A percentile compares a stretch with the other conserved stretches of the same genome.
phyloP scores from a whole-genome alignment of 805 yeast species.

The Candida xyloterini region DNA sequence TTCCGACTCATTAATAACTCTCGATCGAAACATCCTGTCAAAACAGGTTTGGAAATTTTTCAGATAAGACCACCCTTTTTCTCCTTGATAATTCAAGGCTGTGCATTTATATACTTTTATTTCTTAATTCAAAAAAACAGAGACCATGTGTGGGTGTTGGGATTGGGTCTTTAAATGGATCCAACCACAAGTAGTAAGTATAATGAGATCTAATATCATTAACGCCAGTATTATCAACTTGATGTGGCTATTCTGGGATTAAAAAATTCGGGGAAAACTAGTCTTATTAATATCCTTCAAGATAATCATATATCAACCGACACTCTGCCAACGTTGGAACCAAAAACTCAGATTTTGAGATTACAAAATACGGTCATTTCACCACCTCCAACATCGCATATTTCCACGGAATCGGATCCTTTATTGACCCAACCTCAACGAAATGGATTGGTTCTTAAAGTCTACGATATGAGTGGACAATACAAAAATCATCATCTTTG shows the following conservation, averaged over 20 bases:
- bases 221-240: constrained; percentile 25
- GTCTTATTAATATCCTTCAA: constrained; percentile 21
- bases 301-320: constrained; percentile 9
- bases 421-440: neutral
- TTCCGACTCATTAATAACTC: constrained; percentile 17
- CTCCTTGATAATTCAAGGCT: neutral
- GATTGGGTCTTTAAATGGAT: constrained; percentile 10
- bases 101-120: neutral
- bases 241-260: constrained; percentile 30
- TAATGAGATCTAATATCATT: neutral
- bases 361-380: constrained; percentile 8
- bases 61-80: constrained; percentile 6
- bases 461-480: constrained; percentile 34
- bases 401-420: constrained; percentile 3
- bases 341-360: constrained; percentile 13
- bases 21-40: constrained; percentile 12
- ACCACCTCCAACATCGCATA: constrained; percentile 11
- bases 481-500: constrained; percentile 25
- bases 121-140: neutral
- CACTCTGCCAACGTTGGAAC: constrained; percentile 28
- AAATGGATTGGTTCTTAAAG: constrained; percentile 18
- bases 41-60: constrained; percentile 4
- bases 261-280: constrained; percentile 31
- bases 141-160: constrained; percentile 3
- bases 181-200: constrained; percentile 20